A percentile compares a stretch with the other conserved stretches of the same genome.
phyloP scores from a whole-genome alignment of 345 rosid genomes.

The Gossypium stocksii region DNA sequence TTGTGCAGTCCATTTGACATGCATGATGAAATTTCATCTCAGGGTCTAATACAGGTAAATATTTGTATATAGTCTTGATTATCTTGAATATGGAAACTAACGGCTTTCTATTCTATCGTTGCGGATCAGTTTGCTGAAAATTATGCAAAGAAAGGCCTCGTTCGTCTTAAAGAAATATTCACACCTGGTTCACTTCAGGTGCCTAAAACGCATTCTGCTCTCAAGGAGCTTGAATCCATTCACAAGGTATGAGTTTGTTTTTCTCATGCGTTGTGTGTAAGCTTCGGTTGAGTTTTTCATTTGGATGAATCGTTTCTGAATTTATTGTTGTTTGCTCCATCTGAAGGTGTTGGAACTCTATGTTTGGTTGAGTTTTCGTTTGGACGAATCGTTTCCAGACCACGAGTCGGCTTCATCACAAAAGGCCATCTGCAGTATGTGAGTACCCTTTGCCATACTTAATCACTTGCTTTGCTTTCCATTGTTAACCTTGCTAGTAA shows the following conservation, averaged over 20 bases:
- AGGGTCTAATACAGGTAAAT: slow-evolving; percentile 77
- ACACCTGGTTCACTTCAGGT: slow-evolving; percentile 59
- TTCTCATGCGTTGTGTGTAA: background rate
- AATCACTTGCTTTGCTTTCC: background rate
- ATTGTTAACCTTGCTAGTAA: background rate
- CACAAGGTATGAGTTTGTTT: slow-evolving; percentile 55
- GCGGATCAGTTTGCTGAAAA: slow-evolving; percentile 64
- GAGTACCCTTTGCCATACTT: slow-evolving; percentile 25
- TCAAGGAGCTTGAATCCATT: slow-evolving; percentile 88
- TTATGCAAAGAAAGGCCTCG: slow-evolving; percentile 61
- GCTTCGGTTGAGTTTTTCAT: too few relatives aligned
- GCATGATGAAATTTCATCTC: slow-evolving; percentile 65
- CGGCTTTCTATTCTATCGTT: background rate
- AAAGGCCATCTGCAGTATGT: slow-evolving; percentile 72
- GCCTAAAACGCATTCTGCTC: slow-evolving; percentile 53
- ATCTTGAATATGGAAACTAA: slow-evolving; percentile 7
- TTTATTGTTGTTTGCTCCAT: slow-evolving; percentile 12
- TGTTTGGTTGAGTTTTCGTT: slow-evolving; percentile 84
- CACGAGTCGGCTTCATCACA: slow-evolving; percentile 73
- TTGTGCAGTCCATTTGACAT: slow-evolving; percentile 81
- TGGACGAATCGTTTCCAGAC: slow-evolving; percentile 85
- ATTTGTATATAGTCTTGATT: background rate
- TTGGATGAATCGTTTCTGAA: background rate
- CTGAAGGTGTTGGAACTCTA: slow-evolving; percentile 85
- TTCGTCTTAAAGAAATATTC: slow-evolving; percentile 80